Evolutionary conservation across 345 rosid species (phyloP), one percentile per base, ranked within the genome.

Genomic region (Microcos paniculata): DNA sequence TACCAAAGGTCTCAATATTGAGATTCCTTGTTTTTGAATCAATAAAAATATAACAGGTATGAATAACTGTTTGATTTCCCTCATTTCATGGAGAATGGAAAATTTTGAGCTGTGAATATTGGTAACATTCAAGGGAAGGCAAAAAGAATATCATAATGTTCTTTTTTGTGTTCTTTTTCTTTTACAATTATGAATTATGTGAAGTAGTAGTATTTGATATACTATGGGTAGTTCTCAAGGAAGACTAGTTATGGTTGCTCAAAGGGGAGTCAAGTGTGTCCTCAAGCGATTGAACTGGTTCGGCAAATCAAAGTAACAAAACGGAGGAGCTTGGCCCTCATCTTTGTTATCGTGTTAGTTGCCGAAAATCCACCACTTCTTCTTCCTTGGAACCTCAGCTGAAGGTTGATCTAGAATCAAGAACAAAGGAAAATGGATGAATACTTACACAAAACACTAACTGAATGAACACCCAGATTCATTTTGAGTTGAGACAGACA

Each of bases 311-410:
- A 53, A 8, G 28, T 24, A 62, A 28, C 30, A 70, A 53, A 75
- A 40, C 4, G 15, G 18, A 15, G 73, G 31, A 35, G 51, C 40
- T 35, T 35, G 40, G 51, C 40, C 3, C 24, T 75, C 59, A 62
- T 70, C 72, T 71, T 80, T 19, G 40, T 35, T 35, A n/a, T 28
- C 40, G 65, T 76, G 82, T 80, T 83, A 85, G 78, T 84, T 86
- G 73, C 96, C 90, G 21, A 90, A 90, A 71, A 43, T 83, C 98
- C 97, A 91, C 94, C 98, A 90, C 51, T 72, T 87, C 76, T 86
- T 94, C 87, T 86, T 94, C 87, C 86, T 90, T 62, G 66, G 83
- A 12, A 79, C 70, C 77, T 84, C 89, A 3, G 78, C 71, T 51
- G 84, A 76, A 0, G 84, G 79, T 6, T 83, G 83, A 80, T 87